Conservation (phyloP, 1,139 yeast species). For the Nakaseomyces nivariensis region DNA sequence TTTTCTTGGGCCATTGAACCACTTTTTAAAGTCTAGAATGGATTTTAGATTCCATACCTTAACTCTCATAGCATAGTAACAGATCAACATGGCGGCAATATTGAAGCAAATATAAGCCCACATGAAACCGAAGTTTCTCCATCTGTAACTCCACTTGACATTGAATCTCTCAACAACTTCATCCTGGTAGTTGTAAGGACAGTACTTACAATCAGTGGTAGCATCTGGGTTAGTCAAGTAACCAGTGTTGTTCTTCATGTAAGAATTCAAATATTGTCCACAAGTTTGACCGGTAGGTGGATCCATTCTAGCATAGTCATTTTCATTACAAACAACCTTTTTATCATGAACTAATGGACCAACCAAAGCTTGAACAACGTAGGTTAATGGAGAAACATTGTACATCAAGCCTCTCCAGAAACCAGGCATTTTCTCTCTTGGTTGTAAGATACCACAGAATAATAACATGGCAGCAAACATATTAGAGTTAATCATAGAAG, state of each 20-base stretch:
- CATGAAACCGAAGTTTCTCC: conserved; percentile 55
- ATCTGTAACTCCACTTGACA: conserved; percentile 36
- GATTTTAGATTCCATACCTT: conserved; percentile 27
- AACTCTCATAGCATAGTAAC: conserved; percentile 33
- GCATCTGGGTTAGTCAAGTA: conserved; percentile 35
- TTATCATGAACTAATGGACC: conserved; percentile 37
- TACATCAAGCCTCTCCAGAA: conserved; percentile 50
- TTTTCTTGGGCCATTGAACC: conserved; percentile 31
- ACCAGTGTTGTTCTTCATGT: conserved; percentile 35
- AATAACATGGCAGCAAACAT: conserved; percentile 38
- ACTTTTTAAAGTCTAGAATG: conserved; percentile 26
- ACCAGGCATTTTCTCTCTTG: conserved; percentile 39
- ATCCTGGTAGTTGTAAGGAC: conserved; percentile 38
- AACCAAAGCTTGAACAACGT: conserved; percentile 41
- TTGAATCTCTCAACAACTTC: conserved; percentile 35
- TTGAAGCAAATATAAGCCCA: conserved; percentile 41
- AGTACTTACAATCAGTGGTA: conserved; percentile 37
- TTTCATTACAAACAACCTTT: conserved; percentile 35
- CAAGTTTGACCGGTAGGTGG: conserved; percentile 46
- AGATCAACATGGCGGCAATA: conserved; percentile 34
- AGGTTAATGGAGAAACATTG: conserved; percentile 46
- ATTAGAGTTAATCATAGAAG: conserved; percentile 39
- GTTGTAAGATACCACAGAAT: conserved; percentile 53
- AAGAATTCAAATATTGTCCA: conserved; percentile 34
- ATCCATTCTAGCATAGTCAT: conserved; percentile 39